Base-by-base conservation (phyloP, 352 stramenopile genomes). In the Pythium biforme region DNA sequence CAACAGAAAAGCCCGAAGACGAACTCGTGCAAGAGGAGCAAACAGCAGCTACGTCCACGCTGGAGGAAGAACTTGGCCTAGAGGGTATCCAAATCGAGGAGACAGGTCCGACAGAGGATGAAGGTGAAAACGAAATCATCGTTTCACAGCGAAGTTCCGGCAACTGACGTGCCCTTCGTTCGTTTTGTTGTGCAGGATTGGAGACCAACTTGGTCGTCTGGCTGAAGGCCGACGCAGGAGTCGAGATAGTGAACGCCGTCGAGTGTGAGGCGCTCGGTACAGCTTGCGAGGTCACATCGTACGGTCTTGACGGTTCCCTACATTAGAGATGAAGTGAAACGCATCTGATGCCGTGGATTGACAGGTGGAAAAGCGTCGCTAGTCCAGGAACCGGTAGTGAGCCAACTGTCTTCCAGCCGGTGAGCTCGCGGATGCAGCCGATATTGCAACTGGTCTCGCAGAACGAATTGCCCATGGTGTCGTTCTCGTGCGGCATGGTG, bases 401-500 rank as follows among this genome's bases (percentile, higher is more conserved):
- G 0, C 31, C 52, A n/a, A 40, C 61, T 5, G 20, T 58, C 1
- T 72, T 72, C 41, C 46, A 52, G 14, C 63, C 63, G 6, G 50
- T 70, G 10, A 29, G 55, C 4, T n/a, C 34, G 8, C 50, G 27
- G 17, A 58, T 71, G 5, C 74, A 65, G 46, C 66, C 71, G 8
- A 50, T 77, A 5, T 68, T 77, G 50, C 43, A 78, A 27, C 70
- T 68, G 12, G 60, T 64, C 20, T 70, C 64, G 4, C 46, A 67
- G 39, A 75, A 74, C 27, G 55, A 62, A 8, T 71, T 75, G 8
- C 69, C 78, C 8, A 50, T 55, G 3, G 54, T 90, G 23, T 76
- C 73, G 25, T 84, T 88, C n/a, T 68, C 73, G 0, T 90, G 81
- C 29, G 78, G 78, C 2, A 74, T 90, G 60, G 20, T 26, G 1